Evolutionary conservation across 2,329 filamentous ascomycete species (phyloP).

Genomic region (Fragosphaeria purpurea): DNA sequence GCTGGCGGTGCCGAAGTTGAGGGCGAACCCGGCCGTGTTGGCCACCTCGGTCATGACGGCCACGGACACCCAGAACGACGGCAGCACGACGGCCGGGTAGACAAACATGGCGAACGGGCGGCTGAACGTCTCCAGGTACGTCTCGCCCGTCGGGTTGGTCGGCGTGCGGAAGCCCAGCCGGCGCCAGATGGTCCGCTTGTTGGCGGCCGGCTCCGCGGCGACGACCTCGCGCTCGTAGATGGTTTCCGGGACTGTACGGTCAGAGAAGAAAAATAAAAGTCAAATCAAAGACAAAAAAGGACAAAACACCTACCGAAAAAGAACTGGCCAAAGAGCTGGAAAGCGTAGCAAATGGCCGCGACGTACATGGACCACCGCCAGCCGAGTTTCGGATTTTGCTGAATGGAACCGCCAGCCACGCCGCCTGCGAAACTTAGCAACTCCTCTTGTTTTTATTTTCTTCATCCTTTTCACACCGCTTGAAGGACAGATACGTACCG

Average conservation of each 20-base stretch:
- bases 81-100: slow-evolving; percentile 12
- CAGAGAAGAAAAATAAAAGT: too few relatives aligned
- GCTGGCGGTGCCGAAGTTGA: slow-evolving; percentile 11
- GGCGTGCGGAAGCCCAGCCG: slow-evolving; percentile 12
- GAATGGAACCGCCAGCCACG: slow-evolving; percentile 10
- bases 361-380: slow-evolving; percentile 14
- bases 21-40: slow-evolving; percentile 14
- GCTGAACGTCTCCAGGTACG: slow-evolving; percentile 10
- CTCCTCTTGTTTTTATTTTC: too few relatives aligned
- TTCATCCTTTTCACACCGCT: too few relatives aligned
- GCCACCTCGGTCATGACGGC: slow-evolving; percentile 13
- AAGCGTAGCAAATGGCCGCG: slow-evolving; percentile 7
- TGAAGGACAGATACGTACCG: too few relatives aligned
- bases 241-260: slow-evolving; percentile 8
- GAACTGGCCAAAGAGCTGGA: slow-evolving; percentile 6
- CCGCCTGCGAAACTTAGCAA: background rate
- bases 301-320: slow-evolving; percentile 3
- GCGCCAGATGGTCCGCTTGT: slow-evolving; percentile 1
- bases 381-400: slow-evolving; percentile 8
- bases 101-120: slow-evolving; percentile 12
- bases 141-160: slow-evolving; percentile 9
- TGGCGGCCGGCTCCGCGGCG: background rate
- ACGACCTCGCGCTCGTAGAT: slow-evolving; percentile 9
- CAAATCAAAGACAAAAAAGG: background rate
- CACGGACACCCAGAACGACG: slow-evolving; percentile 11